Evolutionary conservation across 2,329 filamentous ascomycete species (phyloP), one percentile per base, ranked within the genome.

Genomic region (Tolypocladium capitatum): DNA sequence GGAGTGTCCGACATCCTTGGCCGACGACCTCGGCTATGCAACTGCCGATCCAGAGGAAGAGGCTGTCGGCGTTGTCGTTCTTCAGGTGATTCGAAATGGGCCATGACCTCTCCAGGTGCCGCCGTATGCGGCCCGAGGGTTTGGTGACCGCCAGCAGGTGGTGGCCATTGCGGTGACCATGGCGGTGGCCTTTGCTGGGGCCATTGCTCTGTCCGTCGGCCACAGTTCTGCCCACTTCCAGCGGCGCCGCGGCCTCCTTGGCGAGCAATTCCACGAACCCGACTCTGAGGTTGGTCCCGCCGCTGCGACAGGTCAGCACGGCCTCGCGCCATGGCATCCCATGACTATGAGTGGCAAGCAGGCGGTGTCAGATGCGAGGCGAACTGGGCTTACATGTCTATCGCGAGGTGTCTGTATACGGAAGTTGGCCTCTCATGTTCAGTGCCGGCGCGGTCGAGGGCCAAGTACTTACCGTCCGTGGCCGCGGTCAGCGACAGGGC

Each of bases 41-140:
- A 55, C 76, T 71, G 27, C 86, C 86, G 54, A 92, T 86, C 86
- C 86, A 92, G n/a, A 74, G 66, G 62, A 92, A 92, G 2, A 91
- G 68, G 49, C 81, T 80, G 48, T 87, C 80, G 1, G 83, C 79
- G 52, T 89, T 82, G 55, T 88, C 80, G 62, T 76, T 78, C 59
- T 88, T 88, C 52, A 89, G 65, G 47, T 83, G 77, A 38, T 88
- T 79, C 43, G 75, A 76, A 55, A 90, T 90, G 8, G 83, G 78
- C 84, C 84, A 89, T 47, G 77, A 78, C 53, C 74, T 81, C 60
- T 89, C 85, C 48, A 86, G 65, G 5, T 76, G 74, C 43, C 81
- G 71, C 33, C 70, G 70, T 31, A 84, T 68, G 40, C 72, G 72
- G 21, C 58, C 36, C n/a, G 58, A 49, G 43, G 57, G 38, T 10